Evolutionary conservation across 805 yeast genomes (phyloP).

Genomic region (Priceomyces medius): DNA sequence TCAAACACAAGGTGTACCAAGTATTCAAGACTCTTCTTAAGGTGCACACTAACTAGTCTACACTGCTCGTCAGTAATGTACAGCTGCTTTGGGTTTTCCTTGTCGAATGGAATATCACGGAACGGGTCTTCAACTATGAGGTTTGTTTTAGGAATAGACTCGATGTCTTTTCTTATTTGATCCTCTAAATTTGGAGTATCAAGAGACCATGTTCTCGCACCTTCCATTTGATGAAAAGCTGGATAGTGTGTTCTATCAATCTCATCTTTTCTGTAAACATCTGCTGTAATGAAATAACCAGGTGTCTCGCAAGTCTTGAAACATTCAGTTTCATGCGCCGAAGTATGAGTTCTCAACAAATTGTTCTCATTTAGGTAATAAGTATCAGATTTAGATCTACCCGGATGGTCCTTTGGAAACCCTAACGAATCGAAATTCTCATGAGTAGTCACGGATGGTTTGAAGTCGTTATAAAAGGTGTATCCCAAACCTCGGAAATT

Average conservation of each 20-base stretch:
- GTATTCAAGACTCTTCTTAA: slow-evolving; percentile 83
- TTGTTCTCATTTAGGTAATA: slow-evolving; percentile 77
- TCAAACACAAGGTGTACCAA: slow-evolving; percentile 81
- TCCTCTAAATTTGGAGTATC: slow-evolving; percentile 44
- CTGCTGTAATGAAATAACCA: slow-evolving; percentile 92
- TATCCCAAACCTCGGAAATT: slow-evolving; percentile 66
- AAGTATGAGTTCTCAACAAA: slow-evolving; percentile 87
- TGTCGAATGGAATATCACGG: slow-evolving; percentile 45
- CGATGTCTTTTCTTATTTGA: slow-evolving; percentile 50
- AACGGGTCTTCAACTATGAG: slow-evolving; percentile 76
- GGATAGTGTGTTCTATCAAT: slow-evolving; percentile 96
- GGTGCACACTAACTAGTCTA: slow-evolving; percentile 66
- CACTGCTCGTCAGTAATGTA: slow-evolving; percentile 72
- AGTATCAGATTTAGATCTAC: slow-evolving; percentile 88
- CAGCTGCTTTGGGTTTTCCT: slow-evolving; percentile 75
- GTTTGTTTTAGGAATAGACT: slow-evolving; percentile 61
- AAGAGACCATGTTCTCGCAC: slow-evolving; percentile 82
- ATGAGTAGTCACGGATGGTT: slow-evolving; percentile 76
- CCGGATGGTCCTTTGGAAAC: slow-evolving; percentile 90
- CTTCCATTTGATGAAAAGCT: slow-evolving; percentile 97
- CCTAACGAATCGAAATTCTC: slow-evolving; percentile 92
- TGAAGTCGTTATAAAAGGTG: slow-evolving; percentile 75
- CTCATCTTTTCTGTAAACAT: slow-evolving; percentile 93
- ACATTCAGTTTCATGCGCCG: slow-evolving; percentile 93
- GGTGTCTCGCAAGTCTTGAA: slow-evolving; percentile 66